Base-by-base conservation (phyloP, 108 stramenopile genomes). In the Nannochloropsis salina region DNA sequence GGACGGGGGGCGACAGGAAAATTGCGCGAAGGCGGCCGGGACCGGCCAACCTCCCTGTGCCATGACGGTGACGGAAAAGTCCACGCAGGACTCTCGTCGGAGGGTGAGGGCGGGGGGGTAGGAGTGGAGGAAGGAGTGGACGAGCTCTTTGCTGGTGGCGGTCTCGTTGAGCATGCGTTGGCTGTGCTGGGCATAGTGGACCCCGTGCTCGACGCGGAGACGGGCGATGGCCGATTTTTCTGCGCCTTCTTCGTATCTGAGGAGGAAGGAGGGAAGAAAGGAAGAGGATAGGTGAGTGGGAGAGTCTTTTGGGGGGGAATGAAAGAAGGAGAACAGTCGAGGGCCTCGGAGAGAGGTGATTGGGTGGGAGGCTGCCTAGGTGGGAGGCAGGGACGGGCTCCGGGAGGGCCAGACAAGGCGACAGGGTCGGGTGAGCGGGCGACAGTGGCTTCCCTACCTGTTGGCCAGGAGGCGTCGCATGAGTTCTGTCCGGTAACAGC, bases 141-240 rank as follows among this genome's bases (percentile, higher is more conserved):
- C 47, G 10, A 51, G 47, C 47, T 51, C 47, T 12, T 51, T 51
- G 47, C 47, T 51, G 47, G 47, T 51, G 47, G 47, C 47, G 47
- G 47, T 51, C 47, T 51, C 47, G 47, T 51, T 51, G 47, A 51
- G 47, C 47, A 51, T 51, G 12, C 47, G 47, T 51, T 51, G 47
- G 47, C 10, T 11, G 12, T 51, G 47, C 12, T 51, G 47, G 10
- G 47, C 47, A 12, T 11, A 51, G 12, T 51, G 9, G 12, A 51
- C 12, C 47, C 47, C 47, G 47, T 51, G 47, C 12, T 51, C 47
- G 12, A 51, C 10, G 9, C 47, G 47, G 12, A 51, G 47, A 9
- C 47, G 9, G 12, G 47, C 47, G 47, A 51, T 9, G 47, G 47
- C 47, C 47, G 47, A 51, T 12, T 51, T 51, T 12, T 51, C 47